Evolutionary conservation across 805 yeast species (phyloP).

Genomic region (Brettanomyces custersianus): DNA sequence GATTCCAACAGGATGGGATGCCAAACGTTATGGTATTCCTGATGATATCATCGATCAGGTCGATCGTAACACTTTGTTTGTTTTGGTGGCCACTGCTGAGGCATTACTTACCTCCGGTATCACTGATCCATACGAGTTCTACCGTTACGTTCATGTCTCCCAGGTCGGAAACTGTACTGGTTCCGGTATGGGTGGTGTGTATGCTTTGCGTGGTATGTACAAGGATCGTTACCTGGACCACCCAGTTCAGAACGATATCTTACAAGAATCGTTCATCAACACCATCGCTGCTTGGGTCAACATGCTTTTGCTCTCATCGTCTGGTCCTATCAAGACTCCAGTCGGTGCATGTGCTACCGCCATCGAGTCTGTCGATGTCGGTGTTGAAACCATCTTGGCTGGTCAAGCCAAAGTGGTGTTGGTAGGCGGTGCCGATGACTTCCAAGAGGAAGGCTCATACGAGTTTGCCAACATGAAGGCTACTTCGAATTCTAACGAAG

Average conservation of each 20-base stretch:
- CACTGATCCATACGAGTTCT: conserved; percentile 97
- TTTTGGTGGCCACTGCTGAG: conserved; percentile 89
- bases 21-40: conserved; percentile 86
- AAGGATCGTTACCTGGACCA: conserved; percentile 85
- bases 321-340: conserved; percentile 99
- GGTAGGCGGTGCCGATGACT: conserved; percentile 99
- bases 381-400: conserved; percentile 84
- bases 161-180: conserved; percentile 99
- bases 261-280: conserved; percentile 97
- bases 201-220: conserved; percentile 96
- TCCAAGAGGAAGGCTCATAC: conserved; percentile 97
- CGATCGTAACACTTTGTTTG: conserved; percentile 90
- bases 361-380: conserved; percentile 92
- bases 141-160: conserved; percentile 95
- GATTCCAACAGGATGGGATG: conserved; percentile 98
- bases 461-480: conserved; percentile 99
- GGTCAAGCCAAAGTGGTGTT: conserved; percentile 95
- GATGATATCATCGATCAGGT: conserved; percentile 92
- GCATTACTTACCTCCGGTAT: conserved; percentile 91
- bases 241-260: conserved; percentile 94
- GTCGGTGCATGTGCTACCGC: conserved; percentile 99
- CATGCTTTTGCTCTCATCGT: conserved; percentile 91
- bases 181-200: conserved; percentile 99
- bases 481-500: conserved; percentile 82
- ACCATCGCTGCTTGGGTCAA: conserved; percentile 99